Percentiles rank a stretch among this genome's conserved stretches.
Conservation (phyloP, 352 stramenopile genomes). For the Globisporangium solare region DNA sequence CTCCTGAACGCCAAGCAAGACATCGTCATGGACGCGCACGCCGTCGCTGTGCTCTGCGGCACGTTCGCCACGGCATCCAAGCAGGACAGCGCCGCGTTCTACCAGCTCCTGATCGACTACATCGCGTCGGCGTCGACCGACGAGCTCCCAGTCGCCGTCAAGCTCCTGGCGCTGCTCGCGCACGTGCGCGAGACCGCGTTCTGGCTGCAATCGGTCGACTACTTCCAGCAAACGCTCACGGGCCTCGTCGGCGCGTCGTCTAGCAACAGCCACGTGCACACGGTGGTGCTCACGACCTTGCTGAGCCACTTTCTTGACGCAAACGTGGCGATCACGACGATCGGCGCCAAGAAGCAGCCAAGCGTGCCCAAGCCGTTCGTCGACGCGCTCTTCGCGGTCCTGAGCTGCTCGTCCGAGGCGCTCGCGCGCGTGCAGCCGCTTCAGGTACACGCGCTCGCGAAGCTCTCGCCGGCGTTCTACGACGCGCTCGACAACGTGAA, state of each 20-base stretch:
- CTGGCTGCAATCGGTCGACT: slow-evolving; percentile 65
- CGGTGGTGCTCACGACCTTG: slow-evolving; percentile 44
- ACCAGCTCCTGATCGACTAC: slow-evolving; percentile 44
- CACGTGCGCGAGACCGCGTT: slow-evolving; percentile 45
- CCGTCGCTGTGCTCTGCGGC: slow-evolving; percentile 47
- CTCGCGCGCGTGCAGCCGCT: slow-evolving; percentile 31
- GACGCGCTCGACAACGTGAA: slow-evolving; percentile 40
- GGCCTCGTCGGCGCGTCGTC: slow-evolving; percentile 15
- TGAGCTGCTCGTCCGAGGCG: slow-evolving; percentile 34
- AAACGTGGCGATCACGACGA: slow-evolving; percentile 21
- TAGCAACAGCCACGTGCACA: slow-evolving; percentile 1
- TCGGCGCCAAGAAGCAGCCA: slow-evolving; percentile 18
- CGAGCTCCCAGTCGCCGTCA: slow-evolving; percentile 41
- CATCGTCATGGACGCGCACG: slow-evolving; percentile 68
- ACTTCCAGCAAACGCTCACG: slow-evolving; percentile 46
- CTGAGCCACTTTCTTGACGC: slow-evolving; percentile 51
- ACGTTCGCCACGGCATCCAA: slow-evolving; percentile 25
- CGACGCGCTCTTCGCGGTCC: slow-evolving; percentile 38
- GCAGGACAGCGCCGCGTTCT: slow-evolving; percentile 28
- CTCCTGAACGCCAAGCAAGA: slow-evolving; percentile 66
- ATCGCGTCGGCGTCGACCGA: slow-evolving; percentile 38
- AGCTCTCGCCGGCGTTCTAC: slow-evolving; percentile 40
- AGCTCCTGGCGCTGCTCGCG: slow-evolving; percentile 57
- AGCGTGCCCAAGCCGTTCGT: slow-evolving; percentile 53
- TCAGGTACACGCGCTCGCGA: slow-evolving; percentile 36